Percentiles rank a stretch among this genome's conserved stretches.
phyloP scores from a whole-genome alignment of 106 monocot species.

The Narthecium ossifragum region DNA sequence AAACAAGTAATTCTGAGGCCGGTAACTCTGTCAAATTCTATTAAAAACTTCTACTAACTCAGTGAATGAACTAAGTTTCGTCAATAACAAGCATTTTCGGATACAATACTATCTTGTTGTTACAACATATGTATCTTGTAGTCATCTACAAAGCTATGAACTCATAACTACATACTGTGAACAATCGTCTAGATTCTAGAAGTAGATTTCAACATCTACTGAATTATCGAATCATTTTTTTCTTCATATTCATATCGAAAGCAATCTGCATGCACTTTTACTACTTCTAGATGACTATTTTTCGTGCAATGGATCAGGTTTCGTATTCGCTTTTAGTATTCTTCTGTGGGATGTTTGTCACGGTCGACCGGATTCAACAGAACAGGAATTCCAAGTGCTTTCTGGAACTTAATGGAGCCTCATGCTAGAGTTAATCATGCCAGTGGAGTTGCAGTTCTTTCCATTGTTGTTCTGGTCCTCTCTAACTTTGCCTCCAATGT shows the following conservation, averaged over 20 bases:
- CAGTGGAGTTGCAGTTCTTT: constrained; percentile 37
- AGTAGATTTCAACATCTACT: too few species aligned
- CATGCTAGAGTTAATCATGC: constrained; percentile 44
- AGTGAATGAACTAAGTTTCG: too few species aligned
- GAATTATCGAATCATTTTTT: not conserved
- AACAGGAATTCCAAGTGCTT: constrained; percentile 64
- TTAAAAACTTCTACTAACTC: too few species aligned
- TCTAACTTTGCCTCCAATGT: constrained; percentile 94
- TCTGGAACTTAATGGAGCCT: constrained; percentile 82
- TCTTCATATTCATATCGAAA: not conserved
- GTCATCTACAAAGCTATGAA: too few species aligned
- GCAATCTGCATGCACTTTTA: not conserved
- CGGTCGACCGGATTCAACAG: constrained; percentile 77
- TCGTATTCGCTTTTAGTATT: constrained; percentile 77
- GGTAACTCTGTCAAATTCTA: too few species aligned
- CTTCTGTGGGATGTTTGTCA: constrained; percentile 94
- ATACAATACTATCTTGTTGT: too few species aligned
- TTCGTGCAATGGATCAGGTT: constrained; percentile 43
- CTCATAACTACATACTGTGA: too few species aligned
- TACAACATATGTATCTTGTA: too few species aligned
- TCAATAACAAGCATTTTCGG: too few species aligned
- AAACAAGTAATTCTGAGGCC: too few species aligned
- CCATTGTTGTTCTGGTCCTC: constrained; percentile 63
- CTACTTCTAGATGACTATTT: too few species aligned
- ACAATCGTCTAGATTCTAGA: too few species aligned